These are phyloP conservation scores for sorghum (Sorghum bicolor) DNA, from an alignment of 176 grass and related monocot species.

Conservation along the genomic window Sorghum_bicolor_NCBIv3 NC_012870.2:927501-928000, in stretches of 20 bases:
- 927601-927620: background rate
- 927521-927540: background rate
- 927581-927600: background rate
- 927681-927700: slow-evolving; percentile 49
- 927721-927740: slow-evolving; percentile 65
- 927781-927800: slow-evolving; percentile 71
- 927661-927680: slow-evolving; percentile 37
- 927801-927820: slow-evolving; percentile 70
- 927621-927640: background rate
- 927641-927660: background rate
- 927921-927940: background rate
- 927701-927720: slow-evolving; percentile 18
- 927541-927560: background rate
- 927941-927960: slow-evolving; percentile 20
- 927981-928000: background rate
- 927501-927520: background rate
- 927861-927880: slow-evolving; percentile 18
- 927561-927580: background rate
- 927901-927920: background rate
- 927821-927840: slow-evolving; percentile 46
- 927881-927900: background rate
- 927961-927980: slow-evolving; percentile 43
- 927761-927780: slow-evolving; percentile 85
- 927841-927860: slow-evolving; percentile 7
- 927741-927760: slow-evolving; percentile 94